Conservation (phyloP, 306 rosid genomes). For the Prunus kanzakura region DNA sequence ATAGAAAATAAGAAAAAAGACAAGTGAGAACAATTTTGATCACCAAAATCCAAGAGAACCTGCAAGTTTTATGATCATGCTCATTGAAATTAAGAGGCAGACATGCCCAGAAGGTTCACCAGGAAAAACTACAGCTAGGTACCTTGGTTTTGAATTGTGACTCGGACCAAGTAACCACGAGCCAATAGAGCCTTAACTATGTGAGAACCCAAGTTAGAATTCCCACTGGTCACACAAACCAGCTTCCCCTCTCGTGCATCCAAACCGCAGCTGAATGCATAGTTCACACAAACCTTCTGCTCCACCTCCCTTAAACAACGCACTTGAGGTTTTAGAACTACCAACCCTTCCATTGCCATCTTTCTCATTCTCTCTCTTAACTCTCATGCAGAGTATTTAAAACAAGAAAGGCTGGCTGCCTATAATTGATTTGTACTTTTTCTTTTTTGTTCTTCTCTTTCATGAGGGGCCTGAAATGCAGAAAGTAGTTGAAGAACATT, state of each 20-base stretch:
- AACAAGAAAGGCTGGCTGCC: not conserved
- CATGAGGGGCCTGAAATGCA: not conserved
- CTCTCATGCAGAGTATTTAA: not conserved
- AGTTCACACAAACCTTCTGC: not conserved
- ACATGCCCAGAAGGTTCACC: not conserved
- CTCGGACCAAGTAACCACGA: conserved; percentile 3
- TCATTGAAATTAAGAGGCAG: not conserved
- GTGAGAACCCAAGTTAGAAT: conserved; percentile 9
- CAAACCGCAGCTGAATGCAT: conserved; percentile 5
- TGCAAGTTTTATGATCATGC: too few species aligned
- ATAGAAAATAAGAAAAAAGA: too few species aligned
- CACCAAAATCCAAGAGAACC: too few species aligned
- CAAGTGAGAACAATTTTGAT: too few species aligned
- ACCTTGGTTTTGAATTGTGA: conserved; percentile 7
- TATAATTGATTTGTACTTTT: not conserved
- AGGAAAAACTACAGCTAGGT: too few species aligned
- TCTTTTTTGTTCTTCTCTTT: not conserved
- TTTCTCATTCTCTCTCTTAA: not conserved
- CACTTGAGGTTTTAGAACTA: not conserved
- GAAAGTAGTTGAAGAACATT: conserved; percentile 2
- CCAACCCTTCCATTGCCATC: not conserved
- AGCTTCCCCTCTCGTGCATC: conserved; percentile 7
- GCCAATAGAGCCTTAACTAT: conserved; percentile 8
- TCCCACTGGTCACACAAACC: conserved; percentile 18
- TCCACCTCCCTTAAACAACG: not conserved